Evolutionary conservation across 345 rosid genomes (phyloP).

Genomic region (Gossypium stocksii): DNA sequence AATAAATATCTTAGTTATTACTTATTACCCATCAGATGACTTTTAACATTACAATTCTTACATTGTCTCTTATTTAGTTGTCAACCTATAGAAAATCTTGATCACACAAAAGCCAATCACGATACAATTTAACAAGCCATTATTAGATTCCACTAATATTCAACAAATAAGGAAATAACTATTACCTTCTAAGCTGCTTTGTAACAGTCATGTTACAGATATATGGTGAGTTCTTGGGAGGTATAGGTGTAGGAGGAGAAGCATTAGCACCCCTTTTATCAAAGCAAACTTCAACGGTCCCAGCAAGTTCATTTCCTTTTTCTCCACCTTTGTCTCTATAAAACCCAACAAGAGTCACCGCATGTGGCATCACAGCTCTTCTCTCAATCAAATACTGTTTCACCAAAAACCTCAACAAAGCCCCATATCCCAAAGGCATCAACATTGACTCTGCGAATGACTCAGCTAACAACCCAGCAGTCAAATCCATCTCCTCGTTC

Average conservation of each 20-base stretch:
- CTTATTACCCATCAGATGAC: not conserved
- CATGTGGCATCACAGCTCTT: slow-evolving; percentile 65
- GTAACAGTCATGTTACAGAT: slow-evolving; percentile 86
- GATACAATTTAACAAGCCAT: not conserved
- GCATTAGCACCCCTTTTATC: slow-evolving; percentile 67
- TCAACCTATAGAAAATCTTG: not conserved
- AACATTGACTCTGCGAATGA: slow-evolving; percentile 86
- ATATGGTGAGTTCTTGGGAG: slow-evolving; percentile 77
- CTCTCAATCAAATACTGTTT: slow-evolving; percentile 83
- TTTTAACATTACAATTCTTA: not conserved
- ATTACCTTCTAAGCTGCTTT: slow-evolving; percentile 66
- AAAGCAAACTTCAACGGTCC: slow-evolving; percentile 86
- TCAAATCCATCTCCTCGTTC: slow-evolving; percentile 64
- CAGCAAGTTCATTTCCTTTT: slow-evolving; percentile 53
- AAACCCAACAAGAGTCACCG: slow-evolving; percentile 73
- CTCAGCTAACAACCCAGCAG: slow-evolving; percentile 63
- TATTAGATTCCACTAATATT: not conserved
- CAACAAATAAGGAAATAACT: not conserved
- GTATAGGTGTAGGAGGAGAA: slow-evolving; percentile 71
- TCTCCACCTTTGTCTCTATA: slow-evolving; percentile 35
- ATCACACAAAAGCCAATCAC: not conserved
- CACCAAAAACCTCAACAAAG: slow-evolving; percentile 65
- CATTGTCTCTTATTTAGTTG: not conserved
- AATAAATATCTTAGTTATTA: not conserved
- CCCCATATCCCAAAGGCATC: slow-evolving; percentile 54